Base-by-base conservation (phyloP, 2,329 filamentous ascomycete genomes). In the Harringtonia lauricola region DNA sequence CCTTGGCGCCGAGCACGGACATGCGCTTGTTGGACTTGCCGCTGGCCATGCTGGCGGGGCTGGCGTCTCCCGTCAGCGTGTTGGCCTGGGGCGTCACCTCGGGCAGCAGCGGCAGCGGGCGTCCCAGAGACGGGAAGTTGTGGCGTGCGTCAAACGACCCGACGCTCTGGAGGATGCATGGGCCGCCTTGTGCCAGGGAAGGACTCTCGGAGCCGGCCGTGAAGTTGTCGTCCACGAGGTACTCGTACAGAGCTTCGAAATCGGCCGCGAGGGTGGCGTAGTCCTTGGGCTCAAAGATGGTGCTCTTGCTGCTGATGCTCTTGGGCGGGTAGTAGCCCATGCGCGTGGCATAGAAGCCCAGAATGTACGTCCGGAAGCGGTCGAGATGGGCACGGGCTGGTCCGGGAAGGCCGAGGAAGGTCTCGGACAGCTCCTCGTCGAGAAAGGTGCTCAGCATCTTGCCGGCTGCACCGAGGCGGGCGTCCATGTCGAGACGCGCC, bases 261-360 rank as follows among this genome's bases (percentile, higher is more conserved):
- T 90, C 85, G 29, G 69, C 63, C 34, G 74, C 72, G 74, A 90
- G 81, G 4, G 66, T 65, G 28, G 65, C 65, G 52, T 79, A 79
- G 1, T 82, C 59, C 18, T 67, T 62, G 31, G 78, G 74, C 15
- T 77, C 70, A 49, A 81, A 83, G 2, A 71, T 58, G 8, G 60
- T 54, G 43, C 61, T 66, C 18, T 63, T 59, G 2, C 54, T 48
- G 33, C 68, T 62, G 21, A 64, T 57, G 2, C 63, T 58, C 2
- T 64, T 63, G 0, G 84, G 83, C 1, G 86, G 85, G 60, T 83
- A 90, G 51, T 80, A 81, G 6, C 83, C 83, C 28, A 86, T 70
- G 43, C 79, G 79, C 0, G 72, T 67, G 1, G 76, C 66, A 55
- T 87, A 89, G 53, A 79, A 82, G 0, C 68, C 67, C 22, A 80